Base-by-base conservation (phyloP, 805 yeast species). In the Yarrowia deformans region DNA sequence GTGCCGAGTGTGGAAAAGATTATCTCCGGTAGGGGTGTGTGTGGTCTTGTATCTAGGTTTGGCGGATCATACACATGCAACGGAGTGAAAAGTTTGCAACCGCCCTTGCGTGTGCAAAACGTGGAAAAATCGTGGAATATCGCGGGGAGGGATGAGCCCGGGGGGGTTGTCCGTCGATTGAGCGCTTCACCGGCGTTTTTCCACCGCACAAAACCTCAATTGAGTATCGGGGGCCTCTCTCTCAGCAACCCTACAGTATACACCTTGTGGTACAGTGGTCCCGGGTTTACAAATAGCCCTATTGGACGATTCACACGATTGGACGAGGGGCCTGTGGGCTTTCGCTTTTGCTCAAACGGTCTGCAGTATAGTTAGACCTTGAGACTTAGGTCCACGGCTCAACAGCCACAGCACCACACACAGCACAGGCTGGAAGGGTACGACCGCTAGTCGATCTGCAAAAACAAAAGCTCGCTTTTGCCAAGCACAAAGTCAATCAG, bases 1-100 rank as follows among this genome's bases (percentile, higher is more conserved):
- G 66, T 45, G 34, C 66, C 66, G 66, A 43, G 66, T 32, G 32
- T 60, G 66, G 66, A 34, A 60, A 45, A 32, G 66, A 60, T 60
- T 43, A 60, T 60, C 66, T 60, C 66, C 52, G 52, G 52, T 43
- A 43, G 52, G 50, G 50, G 52, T 45, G 64, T 45, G 64, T 23
- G 29, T 23, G 29, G 29, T 23, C 29, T 23, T 23, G 29, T 32
- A 18, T 60, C 66, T 34, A 60, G 34, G 52, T 60, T 60, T 60
- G 40, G 52, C 16, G 19, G 23, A 40, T 39, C 7, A 5, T 52
- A 35, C 58, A 52, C 63, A 39, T 56, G 63, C 64, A 58, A 58
- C 18, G 29, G 46, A 18, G 42, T 34, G 66, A 60, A 60, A 60
- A 43, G 66, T 60, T 56, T 56, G 46, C 48, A 55, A 23, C 5